Evolutionary conservation across 208 protist species (phyloP).

Genomic region (Acanthamoeba royreba): DNA sequence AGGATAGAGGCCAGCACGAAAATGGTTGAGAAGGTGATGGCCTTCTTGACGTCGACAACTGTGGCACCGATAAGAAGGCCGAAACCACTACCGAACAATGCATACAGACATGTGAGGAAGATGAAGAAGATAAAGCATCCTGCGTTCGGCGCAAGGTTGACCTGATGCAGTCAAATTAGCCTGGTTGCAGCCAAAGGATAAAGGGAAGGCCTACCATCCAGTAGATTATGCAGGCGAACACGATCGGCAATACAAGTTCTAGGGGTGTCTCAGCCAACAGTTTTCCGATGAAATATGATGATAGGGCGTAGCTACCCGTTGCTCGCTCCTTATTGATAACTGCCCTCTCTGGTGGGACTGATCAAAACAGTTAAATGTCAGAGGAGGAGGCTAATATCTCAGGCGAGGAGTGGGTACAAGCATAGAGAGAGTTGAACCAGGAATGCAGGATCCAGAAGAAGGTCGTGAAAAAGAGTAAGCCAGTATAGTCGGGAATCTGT

Average conservation of each 20-base stretch:
- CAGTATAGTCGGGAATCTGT: neutral
- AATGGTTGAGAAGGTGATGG: neutral
- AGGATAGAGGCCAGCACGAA: neutral
- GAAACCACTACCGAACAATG: neutral
- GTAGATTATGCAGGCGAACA: constrained; percentile 62
- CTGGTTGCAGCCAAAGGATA: neutral
- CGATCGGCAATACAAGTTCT: constrained; percentile 41
- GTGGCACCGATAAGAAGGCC: constrained; percentile 40
- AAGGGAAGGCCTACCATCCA: constrained; percentile 28
- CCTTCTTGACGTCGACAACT: neutral
- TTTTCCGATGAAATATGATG: constrained; percentile 64
- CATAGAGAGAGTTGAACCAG: constrained; percentile 22
- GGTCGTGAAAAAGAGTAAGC: constrained; percentile 60
- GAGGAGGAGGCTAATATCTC: neutral
- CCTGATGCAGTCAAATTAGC: neutral
- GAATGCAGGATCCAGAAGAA: constrained; percentile 58
- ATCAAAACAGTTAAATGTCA: neutral
- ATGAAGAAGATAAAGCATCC: constrained; percentile 32
- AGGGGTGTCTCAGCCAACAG: constrained; percentile 44
- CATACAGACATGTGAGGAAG: neutral
- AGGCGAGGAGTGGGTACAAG: neutral
- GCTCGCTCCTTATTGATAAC: constrained; percentile 56
- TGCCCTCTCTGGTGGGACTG: constrained; percentile 42
- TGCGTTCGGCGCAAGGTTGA: neutral
- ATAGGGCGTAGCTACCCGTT: constrained; percentile 23